Conservation (phyloP, 208 protist genomes). For the Angomonas desouzai region DNA sequence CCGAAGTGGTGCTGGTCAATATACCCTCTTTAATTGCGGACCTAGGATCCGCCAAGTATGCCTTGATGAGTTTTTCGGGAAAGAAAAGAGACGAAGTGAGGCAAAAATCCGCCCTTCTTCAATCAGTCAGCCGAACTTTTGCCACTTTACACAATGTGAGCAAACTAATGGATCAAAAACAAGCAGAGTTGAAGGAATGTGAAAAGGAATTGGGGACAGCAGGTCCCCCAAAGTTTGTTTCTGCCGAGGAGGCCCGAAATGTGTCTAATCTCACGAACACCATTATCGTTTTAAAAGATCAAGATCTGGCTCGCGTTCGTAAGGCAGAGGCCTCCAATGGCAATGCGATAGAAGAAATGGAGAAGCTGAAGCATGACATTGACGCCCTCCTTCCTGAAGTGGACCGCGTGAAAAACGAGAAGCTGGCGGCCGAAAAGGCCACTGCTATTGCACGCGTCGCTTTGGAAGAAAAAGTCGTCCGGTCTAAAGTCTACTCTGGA, state of each 20-base stretch:
- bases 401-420: neutral
- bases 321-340: constrained; percentile 23
- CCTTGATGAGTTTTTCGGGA: constrained; percentile 60
- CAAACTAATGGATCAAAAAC: constrained; percentile 21
- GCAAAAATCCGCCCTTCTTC: constrained; percentile 55
- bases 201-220: constrained; percentile 46
- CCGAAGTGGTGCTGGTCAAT: constrained; percentile 62
- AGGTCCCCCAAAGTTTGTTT: constrained; percentile 39
- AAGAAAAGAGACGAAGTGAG: constrained; percentile 68
- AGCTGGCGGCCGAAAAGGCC: neutral
- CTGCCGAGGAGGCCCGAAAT: constrained; percentile 21
- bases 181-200: constrained; percentile 29
- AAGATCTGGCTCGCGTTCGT: constrained; percentile 37
- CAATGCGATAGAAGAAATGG: constrained; percentile 11
- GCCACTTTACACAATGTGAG: constrained; percentile 23
- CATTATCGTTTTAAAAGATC: constrained; percentile 25
- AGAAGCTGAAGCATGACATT: neutral
- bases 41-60: constrained; percentile 64
- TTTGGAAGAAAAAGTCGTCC: neutral
- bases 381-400: neutral
- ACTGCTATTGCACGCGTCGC: neutral
- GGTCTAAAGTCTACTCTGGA: neutral
- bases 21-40: constrained; percentile 52
- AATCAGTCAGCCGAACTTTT: constrained; percentile 45
- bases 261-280: constrained; percentile 4